Percentiles rank a stretch among this genome's conserved stretches.
Evolutionary conservation across 176 grass and related monocot species (phyloP).

Genomic region (Poa pratensis): DNA sequence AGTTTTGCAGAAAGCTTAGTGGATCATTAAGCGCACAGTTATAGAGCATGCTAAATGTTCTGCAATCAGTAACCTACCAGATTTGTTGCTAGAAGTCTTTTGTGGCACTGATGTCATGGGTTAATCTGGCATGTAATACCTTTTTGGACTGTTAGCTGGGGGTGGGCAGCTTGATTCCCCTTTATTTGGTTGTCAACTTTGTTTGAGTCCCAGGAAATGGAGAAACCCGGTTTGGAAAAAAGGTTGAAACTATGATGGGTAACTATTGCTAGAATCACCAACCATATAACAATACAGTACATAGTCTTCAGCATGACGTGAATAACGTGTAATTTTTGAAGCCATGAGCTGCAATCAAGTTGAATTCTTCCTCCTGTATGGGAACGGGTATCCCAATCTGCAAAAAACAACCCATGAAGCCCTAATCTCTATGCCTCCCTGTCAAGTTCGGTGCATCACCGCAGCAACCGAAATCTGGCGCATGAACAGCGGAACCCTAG

Average conservation of each 20-base stretch:
- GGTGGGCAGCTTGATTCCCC: background rate
- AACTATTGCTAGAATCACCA: background rate
- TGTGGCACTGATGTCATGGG: background rate
- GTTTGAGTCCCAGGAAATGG: background rate
- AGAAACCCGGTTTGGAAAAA: background rate
- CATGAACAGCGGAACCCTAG: conserved; percentile 35
- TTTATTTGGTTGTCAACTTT: background rate
- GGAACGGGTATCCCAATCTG: background rate
- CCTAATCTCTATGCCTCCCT: conserved; percentile 2
- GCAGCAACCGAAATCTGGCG: background rate
- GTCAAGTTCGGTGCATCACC: background rate
- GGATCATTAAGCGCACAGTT: background rate
- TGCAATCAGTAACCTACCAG: background rate
- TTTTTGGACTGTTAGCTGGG: background rate
- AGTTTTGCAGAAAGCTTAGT: background rate
- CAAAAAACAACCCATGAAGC: background rate
- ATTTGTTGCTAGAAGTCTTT: background rate
- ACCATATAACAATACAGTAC: background rate
- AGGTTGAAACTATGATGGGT: no score
- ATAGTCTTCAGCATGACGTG: background rate
- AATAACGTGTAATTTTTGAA: no score
- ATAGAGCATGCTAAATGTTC: background rate
- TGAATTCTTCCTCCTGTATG: background rate
- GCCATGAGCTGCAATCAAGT: background rate
- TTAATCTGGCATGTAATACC: background rate